Conservation (phyloP, 176 grass and related monocot genomes). For the Poa pratensis region DNA sequence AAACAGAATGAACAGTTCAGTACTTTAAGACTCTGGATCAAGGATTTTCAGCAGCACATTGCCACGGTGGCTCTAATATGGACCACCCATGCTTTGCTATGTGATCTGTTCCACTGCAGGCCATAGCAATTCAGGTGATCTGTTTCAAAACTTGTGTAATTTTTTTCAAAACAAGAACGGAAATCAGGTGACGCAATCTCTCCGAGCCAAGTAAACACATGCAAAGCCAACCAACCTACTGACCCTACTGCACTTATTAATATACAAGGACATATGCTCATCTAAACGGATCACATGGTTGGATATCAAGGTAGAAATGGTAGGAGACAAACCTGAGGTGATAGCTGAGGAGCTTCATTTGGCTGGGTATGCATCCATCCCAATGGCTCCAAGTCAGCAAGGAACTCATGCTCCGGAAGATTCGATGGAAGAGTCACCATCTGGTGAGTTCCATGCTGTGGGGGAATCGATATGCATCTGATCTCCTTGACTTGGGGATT, state of each 20-base stretch:
- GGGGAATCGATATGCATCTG: constrained; percentile 85
- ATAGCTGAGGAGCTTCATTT: constrained; percentile 96
- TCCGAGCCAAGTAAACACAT: not conserved
- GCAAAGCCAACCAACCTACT: not conserved
- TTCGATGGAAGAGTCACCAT: constrained; percentile 86
- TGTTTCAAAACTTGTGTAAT: not conserved
- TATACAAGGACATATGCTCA: not conserved
- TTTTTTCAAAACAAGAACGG: not conserved
- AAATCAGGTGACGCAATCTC: not conserved
- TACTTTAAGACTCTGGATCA: not conserved
- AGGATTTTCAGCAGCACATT: not conserved
- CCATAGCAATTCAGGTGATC: constrained; percentile 1
- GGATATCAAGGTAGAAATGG: not conserved
- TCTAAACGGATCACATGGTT: not conserved
- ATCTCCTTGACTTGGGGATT: constrained; percentile 99
- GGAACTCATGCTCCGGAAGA: constrained; percentile 96
- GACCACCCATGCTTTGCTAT: not conserved
- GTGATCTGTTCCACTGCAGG: not conserved
- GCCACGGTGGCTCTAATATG: not conserved
- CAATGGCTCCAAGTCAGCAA: constrained; percentile 87
- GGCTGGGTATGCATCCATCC: constrained; percentile 99
- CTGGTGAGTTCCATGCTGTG: constrained; percentile 97
- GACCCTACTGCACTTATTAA: not conserved
- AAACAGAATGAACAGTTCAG: constrained; percentile 27
- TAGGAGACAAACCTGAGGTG: constrained; percentile 74